Conservation (phyloP, 2,329 filamentous ascomycete genomes). For the Xylaria sp. region DNA sequence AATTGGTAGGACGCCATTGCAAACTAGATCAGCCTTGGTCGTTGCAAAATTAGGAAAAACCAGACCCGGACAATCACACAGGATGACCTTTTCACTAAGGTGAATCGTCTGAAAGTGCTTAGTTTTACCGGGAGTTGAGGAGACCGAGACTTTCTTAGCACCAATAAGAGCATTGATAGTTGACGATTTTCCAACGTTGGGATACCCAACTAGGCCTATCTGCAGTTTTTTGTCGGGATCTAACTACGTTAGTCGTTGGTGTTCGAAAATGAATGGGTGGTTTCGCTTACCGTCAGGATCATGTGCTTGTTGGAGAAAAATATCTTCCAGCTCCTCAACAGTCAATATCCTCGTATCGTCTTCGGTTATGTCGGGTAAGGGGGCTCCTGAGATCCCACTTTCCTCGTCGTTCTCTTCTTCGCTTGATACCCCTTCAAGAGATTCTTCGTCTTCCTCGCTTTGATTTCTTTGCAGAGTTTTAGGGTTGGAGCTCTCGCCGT, state of each 20-base stretch:
- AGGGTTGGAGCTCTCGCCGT: constrained; percentile 46
- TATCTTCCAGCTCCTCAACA: constrained; percentile 88
- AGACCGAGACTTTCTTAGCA: constrained; percentile 98
- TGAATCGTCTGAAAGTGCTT: constrained; percentile 99
- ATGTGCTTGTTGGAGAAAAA: constrained; percentile 83
- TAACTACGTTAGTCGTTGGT: constrained; percentile 47
- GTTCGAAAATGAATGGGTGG: not conserved
- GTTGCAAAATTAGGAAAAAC: constrained; percentile 98
- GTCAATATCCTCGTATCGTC: constrained; percentile 84
- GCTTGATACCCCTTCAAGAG: constrained; percentile 44
- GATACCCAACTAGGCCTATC: constrained; percentile 95
- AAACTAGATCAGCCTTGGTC: constrained; percentile 95
- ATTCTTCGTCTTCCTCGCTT: constrained; percentile 37
- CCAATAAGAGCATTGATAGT: constrained; percentile 99
- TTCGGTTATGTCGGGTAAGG: constrained; percentile 56
- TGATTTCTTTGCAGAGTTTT: constrained; percentile 47
- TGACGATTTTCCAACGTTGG: constrained; percentile 98
- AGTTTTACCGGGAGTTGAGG: constrained; percentile 95
- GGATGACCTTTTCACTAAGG: constrained; percentile 85
- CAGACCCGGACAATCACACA: constrained; percentile 98
- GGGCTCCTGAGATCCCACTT: constrained; percentile 49
- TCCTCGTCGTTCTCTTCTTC: constrained; percentile 51
- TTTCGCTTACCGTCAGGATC: constrained; percentile 59
- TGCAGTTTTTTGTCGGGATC: constrained; percentile 74
- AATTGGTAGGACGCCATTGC: constrained; percentile 93